These are phyloP conservation scores for Daldinia vernicosa DNA, from an alignment of 495 filamentous ascomycete species.

Conservation along the genomic window DNA sequence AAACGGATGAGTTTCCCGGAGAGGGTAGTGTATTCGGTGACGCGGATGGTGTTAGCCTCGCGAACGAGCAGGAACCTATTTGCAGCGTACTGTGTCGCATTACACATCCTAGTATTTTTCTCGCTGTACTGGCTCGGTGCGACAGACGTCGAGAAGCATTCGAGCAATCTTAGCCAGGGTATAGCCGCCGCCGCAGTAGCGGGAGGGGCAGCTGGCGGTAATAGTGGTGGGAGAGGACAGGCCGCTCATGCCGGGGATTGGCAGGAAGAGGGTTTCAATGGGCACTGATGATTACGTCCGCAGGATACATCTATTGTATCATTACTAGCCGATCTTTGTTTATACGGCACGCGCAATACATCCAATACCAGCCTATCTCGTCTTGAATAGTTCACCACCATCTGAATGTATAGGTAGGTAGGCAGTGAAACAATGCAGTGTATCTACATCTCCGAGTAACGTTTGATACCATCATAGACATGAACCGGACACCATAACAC, in stretches of 20 bases:
- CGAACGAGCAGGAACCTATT: constrained; percentile 93
- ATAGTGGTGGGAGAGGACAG: constrained; percentile 31
- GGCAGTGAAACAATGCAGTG: background rate
- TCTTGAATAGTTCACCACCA: constrained; percentile 5
- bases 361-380: constrained; percentile 27
- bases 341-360: constrained; percentile 27
- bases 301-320: constrained; percentile 30
- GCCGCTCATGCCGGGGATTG: constrained; percentile 44
- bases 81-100: constrained; percentile 88
- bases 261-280: constrained; percentile 54
- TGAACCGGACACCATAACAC: background rate
- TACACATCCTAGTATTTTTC: constrained; percentile 86
- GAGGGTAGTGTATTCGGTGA: constrained; percentile 87
- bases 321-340: constrained; percentile 35
- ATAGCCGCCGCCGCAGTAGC: constrained; percentile 47
- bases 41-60: constrained; percentile 88
- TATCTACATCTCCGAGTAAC: background rate
- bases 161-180: constrained; percentile 46
- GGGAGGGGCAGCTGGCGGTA: constrained; percentile 37
- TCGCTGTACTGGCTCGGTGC: constrained; percentile 87
- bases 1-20: constrained; percentile 94
- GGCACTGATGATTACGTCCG: constrained; percentile 37
- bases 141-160: constrained; percentile 51
- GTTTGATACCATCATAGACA: constrained; percentile 1
- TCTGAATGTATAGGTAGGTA: background rate